Conservation (phyloP, 768 basidiomycete genomes). For the Phallus indusiatus region DNA sequence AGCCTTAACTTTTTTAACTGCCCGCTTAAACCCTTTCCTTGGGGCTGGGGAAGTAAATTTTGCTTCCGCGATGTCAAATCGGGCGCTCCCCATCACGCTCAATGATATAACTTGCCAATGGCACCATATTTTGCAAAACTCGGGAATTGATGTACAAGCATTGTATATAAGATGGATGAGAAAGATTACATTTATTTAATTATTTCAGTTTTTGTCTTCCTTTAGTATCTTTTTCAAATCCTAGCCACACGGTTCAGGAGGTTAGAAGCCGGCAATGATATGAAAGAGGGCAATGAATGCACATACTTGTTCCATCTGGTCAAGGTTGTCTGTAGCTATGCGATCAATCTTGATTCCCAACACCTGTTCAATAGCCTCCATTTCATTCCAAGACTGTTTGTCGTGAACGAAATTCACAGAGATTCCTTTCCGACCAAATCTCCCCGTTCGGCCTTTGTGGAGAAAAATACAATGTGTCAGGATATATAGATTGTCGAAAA, state of each 20-base stretch:
- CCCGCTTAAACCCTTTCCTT: background rate
- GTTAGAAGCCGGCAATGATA: background rate
- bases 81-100: background rate
- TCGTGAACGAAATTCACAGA: conserved; percentile 98
- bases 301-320: conserved; percentile 87
- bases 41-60: background rate
- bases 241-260: background rate
- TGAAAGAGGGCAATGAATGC: background rate
- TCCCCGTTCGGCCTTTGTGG: conserved; percentile 81
- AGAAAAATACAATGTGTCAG: background rate
- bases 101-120: background rate
- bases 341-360: conserved; percentile 72
- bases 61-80: background rate
- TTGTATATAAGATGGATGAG: background rate
- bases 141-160: too few relatives aligned
- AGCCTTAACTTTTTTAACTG: background rate
- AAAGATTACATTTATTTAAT: background rate
- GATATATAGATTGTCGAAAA: background rate
- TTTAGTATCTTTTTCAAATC: conserved; percentile 8
- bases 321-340: conserved; percentile 84
- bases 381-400: conserved; percentile 75
- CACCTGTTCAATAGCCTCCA: conserved; percentile 79
- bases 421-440: conserved; percentile 94
- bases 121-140: too few relatives aligned
- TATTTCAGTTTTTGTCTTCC: conserved; percentile 4